Conservation (phyloP, 2,329 filamentous ascomycete species). For the Lachnellula willkommii region DNA sequence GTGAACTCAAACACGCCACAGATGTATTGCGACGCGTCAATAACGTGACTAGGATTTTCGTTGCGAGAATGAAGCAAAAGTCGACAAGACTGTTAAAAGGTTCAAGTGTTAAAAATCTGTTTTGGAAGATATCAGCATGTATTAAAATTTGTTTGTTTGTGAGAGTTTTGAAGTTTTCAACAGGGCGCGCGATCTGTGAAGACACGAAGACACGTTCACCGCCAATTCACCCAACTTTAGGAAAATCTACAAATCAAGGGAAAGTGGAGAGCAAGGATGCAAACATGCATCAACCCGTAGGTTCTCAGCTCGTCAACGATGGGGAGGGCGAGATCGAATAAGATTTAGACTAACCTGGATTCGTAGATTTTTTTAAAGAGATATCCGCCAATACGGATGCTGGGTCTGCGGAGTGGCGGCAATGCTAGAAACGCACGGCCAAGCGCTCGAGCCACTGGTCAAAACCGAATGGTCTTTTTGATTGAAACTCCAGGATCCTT, state of each 20-base stretch:
- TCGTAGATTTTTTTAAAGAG: constrained; percentile 17
- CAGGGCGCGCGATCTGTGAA: neutral
- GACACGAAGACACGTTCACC: constrained; percentile 17
- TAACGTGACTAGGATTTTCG: neutral
- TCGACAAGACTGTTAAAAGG: neutral
- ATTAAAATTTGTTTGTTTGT: neutral
- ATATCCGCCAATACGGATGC: constrained; percentile 27
- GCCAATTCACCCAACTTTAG: constrained; percentile 19
- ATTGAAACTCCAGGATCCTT: constrained; percentile 14
- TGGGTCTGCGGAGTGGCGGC: constrained; percentile 21
- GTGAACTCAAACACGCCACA: constrained; percentile 8
- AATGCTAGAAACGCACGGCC: constrained; percentile 27
- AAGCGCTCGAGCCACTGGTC: constrained; percentile 19
- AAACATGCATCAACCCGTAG: constrained; percentile 27
- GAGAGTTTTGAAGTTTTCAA: neutral
- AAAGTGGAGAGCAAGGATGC: constrained; percentile 16
- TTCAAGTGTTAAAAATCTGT: no score
- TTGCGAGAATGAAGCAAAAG: neutral
- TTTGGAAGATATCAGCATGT: no score
- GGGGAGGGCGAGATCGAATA: constrained; percentile 14
- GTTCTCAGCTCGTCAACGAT: constrained; percentile 18
- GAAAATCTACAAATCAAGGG: constrained; percentile 10
- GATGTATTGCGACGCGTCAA: neutral
- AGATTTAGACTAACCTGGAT: constrained; percentile 18
- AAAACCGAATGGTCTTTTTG: constrained; percentile 16